Percentiles rank a stretch among this genome's conserved stretches.
phyloP scores from a whole-genome alignment of 805 yeast genomes.

The Teunomyces kruisii region DNA sequence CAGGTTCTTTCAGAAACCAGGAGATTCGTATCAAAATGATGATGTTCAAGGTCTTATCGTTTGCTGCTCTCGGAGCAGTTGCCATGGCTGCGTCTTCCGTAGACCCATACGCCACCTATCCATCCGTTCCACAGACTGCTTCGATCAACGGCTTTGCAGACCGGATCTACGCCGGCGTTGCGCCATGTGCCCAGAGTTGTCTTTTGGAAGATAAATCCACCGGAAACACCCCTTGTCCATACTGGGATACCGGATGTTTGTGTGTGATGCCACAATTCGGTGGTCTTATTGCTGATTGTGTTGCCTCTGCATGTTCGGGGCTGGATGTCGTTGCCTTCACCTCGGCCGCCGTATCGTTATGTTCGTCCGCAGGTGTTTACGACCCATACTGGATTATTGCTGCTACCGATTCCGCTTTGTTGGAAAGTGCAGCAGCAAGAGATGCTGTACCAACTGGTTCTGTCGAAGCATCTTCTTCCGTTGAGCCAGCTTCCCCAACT shows the following conservation, averaged over 20 bases:
- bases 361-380: conserved; percentile 36
- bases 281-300: conserved; percentile 34
- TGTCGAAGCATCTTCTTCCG: no score
- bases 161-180: conserved; percentile 30
- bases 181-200: conserved; percentile 39
- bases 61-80: background rate
- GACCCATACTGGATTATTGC: conserved; percentile 33
- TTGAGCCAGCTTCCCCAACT: no score
- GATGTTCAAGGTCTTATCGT: background rate
- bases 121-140: conserved; percentile 43
- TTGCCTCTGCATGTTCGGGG: conserved; percentile 26
- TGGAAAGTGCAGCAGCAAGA: conserved; percentile 24
- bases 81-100: conserved; percentile 7
- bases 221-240: conserved; percentile 41
- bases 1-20: no score
- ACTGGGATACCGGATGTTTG: conserved; percentile 48
- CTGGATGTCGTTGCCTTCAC: conserved; percentile 28
- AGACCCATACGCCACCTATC: conserved; percentile 29
- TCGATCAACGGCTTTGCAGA: conserved; percentile 45
- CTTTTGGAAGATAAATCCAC: conserved; percentile 26
- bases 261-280: conserved; percentile 41
- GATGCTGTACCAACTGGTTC: conserved; percentile 23
- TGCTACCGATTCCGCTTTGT: conserved; percentile 20
- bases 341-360: conserved; percentile 30
- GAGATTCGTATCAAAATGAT: background rate